phyloP scores from a whole-genome alignment of 139 green algal genomes.

The Tetraselmis striata region DNA sequence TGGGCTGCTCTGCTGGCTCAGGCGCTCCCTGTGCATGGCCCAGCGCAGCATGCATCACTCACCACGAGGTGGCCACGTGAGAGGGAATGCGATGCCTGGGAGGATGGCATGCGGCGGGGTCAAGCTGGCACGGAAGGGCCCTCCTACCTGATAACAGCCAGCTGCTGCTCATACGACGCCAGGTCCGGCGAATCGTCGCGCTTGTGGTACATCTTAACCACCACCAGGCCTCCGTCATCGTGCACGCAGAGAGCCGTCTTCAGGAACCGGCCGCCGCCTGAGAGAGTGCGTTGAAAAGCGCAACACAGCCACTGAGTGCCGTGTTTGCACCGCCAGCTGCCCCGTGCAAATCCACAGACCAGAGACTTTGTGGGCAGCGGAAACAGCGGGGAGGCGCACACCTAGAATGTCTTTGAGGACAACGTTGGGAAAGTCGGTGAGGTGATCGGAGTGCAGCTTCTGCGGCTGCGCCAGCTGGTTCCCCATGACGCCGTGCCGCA shows the following conservation, averaged over 20 bases:
- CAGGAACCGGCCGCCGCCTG: conserved; percentile 77
- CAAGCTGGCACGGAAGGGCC: conserved; percentile 25
- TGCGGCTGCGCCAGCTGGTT: conserved; percentile 51
- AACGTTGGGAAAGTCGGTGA: conserved; percentile 56
- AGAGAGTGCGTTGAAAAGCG: background rate
- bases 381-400: no score
- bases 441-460: conserved; percentile 37
- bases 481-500: conserved; percentile 30
- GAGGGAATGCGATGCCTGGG: no score
- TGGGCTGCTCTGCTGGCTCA: background rate
- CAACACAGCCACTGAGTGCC: background rate
- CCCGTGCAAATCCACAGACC: background rate
- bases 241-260: conserved; percentile 84
- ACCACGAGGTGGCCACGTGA: no score
- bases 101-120: background rate
- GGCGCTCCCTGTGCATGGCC: background rate
- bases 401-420: conserved; percentile 67
- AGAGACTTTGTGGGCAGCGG: background rate
- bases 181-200: conserved; percentile 40
- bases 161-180: conserved; percentile 55
- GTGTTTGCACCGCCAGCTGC: background rate
- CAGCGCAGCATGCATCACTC: no score
- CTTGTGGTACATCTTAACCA: conserved; percentile 92
- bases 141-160: conserved; percentile 56
- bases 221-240: conserved; percentile 80